phyloP scores from a whole-genome alignment of 75 land plant genomes.

The Isoetes taiwanensis region DNA sequence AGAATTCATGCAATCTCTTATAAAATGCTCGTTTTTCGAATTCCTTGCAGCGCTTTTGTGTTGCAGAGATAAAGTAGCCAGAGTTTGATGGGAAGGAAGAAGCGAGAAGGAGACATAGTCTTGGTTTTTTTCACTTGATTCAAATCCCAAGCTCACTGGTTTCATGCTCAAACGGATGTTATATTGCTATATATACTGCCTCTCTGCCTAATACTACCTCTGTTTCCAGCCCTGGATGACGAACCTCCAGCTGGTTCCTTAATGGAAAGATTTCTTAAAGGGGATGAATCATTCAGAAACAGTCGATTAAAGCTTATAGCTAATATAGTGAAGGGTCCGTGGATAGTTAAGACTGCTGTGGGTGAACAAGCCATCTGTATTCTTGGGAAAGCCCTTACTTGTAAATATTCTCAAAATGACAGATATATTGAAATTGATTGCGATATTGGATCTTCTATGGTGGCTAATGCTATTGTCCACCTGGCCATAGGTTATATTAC shows the following conservation, averaged over 20 bases:
- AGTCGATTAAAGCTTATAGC: conserved; percentile 91
- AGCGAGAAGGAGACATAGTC: too few species aligned
- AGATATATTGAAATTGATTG: conserved; percentile 77
- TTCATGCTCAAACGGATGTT: too few species aligned
- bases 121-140: too few species aligned
- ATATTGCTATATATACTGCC: too few species aligned
- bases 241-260: conserved; percentile 60
- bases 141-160: too few species aligned
- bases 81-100: too few species aligned
- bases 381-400: conserved; percentile 70
- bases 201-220: too few species aligned
- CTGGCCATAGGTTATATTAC: conserved; percentile 86
- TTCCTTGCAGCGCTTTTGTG: too few species aligned
- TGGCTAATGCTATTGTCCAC: conserved; percentile 95
- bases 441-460: conserved; percentile 89
- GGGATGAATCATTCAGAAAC: conserved; percentile 66
- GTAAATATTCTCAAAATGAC: conserved; percentile 38
- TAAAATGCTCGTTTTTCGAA: too few species aligned
- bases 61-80: too few species aligned
- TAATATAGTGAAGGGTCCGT: conserved; percentile 88
- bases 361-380: conserved; percentile 98
- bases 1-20: too few species aligned
- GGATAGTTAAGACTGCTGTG: conserved; percentile 93
- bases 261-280: conserved; percentile 56
- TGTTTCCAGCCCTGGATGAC: too few species aligned